Evolutionary conservation across 306 rosid species (phyloP).

Genomic region (Vigna unguiculata): DNA sequence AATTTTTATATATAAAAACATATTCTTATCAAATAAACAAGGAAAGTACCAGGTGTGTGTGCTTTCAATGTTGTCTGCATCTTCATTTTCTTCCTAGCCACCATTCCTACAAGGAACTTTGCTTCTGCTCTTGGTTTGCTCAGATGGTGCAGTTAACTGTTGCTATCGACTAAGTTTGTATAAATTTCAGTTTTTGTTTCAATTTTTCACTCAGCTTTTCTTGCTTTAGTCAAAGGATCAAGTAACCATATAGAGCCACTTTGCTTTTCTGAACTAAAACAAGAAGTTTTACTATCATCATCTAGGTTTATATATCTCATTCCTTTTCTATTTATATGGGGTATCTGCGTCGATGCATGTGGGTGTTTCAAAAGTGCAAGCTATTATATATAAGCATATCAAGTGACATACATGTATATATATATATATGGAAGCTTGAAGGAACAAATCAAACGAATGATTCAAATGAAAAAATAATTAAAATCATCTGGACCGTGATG

Average conservation of each 20-base stretch:
- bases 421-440: neutral
- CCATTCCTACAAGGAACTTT: slow-evolving; percentile 2
- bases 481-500: no score
- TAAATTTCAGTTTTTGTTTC: slow-evolving; percentile 53
- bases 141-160: slow-evolving; percentile 60
- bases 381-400: slow-evolving; percentile 8
- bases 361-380: slow-evolving; percentile 20
- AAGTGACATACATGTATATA: neutral
- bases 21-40: slow-evolving; percentile 24
- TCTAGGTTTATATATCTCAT: slow-evolving; percentile 35
- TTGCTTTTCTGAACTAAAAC: slow-evolving; percentile 37
- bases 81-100: slow-evolving; percentile 12
- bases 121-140: slow-evolving; percentile 24
- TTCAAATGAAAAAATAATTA: no score
- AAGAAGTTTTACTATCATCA: slow-evolving; percentile 36
- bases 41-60: neutral
- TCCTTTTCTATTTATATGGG: neutral
- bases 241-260: slow-evolving; percentile 4
- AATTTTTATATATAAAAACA: slow-evolving; percentile 26
- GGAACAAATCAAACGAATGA: neutral
- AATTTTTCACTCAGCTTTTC: slow-evolving; percentile 41
- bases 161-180: slow-evolving; percentile 57
- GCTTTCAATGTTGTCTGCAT: neutral
- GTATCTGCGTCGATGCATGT: slow-evolving; percentile 35
- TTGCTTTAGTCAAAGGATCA: slow-evolving; percentile 46